These are phyloP conservation scores for Castanopsis chinensis DNA, from an alignment of 306 rosid species.

Conservation along the genomic window DNA sequence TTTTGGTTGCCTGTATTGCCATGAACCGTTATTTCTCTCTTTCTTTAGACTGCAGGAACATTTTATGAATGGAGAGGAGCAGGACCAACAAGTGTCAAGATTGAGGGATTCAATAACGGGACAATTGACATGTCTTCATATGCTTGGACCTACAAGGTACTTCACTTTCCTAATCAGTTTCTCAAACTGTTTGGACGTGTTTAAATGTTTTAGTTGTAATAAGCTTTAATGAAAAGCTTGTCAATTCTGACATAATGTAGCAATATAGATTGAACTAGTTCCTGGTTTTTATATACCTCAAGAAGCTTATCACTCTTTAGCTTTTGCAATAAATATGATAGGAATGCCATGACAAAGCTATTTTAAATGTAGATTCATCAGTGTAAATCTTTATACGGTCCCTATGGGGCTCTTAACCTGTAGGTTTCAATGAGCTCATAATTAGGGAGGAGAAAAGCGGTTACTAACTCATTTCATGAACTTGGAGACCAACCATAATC, in stretches of 20 bases:
- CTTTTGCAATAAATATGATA: no score
- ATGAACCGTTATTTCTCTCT: constrained; percentile 2
- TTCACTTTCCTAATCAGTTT: background rate
- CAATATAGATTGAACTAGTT: background rate
- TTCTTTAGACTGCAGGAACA: constrained; percentile 76
- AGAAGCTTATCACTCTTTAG: no score
- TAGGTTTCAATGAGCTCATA: background rate
- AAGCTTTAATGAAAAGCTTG: background rate
- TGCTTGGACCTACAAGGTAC: constrained; percentile 87
- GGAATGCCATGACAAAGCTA: background rate
- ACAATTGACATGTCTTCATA: constrained; percentile 67
- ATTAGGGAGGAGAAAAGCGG: background rate
- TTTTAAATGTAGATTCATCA: background rate
- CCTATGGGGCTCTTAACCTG: background rate
- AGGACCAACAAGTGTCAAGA: constrained; percentile 67
- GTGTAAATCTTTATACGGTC: background rate
- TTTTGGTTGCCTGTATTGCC: constrained; percentile 16
- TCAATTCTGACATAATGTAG: background rate
- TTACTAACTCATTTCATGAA: no score
- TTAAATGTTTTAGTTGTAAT: no score
- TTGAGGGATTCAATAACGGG: constrained; percentile 65
- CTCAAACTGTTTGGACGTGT: background rate
- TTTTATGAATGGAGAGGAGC: constrained; percentile 86
- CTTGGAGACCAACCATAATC: no score
- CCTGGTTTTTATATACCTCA: background rate